Evolutionary conservation across 306 rosid genomes (phyloP), one percentile per base, ranked within the genome.

Genomic region (Castanea sativa): DNA sequence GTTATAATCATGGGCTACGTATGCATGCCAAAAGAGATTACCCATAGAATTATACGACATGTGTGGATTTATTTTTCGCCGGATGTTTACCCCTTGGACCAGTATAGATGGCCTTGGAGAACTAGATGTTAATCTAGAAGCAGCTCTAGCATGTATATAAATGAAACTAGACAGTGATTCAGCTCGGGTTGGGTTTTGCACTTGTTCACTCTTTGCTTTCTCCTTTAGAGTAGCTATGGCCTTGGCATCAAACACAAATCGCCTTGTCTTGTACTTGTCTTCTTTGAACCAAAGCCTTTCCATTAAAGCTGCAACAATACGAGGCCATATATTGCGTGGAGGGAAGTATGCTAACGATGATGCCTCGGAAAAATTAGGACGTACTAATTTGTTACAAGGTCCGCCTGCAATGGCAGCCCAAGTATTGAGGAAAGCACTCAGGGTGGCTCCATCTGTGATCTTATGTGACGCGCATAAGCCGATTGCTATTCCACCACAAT

Each of bases 401-500:
- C 83, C 85, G n/a, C 75, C 64, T 29, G 69, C 69, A 30, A 84
- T 70, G 3, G 90, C n/a, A 14, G 80, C 71, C 92, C 94, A 90
- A 1, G 85, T 77, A 30, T 75, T 73, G 70, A 90, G 52, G 55
- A 90, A 79, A 14, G 58, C 2, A 29, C 83, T 55, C 6, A 74
- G 7, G 5, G 91, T 79, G 4, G 35, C 13, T 29, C 86, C 91
- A 76, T 90, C 92, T 16, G 78, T 41, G 5, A 78, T 19, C 16
- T 81, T 90, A 79, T 90, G 91, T n/a, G 83, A 86, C 27, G 71
- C 61, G 55, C 88, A 84, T 32, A 79, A 19, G 0, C 87, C 90
- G 27, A 90, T 65, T 21, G 91, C 87, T 67, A 87, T 68, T 53
- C 92, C 91, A 58, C 92, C 90, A 72, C 92, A 88, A 21, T 73